Evolutionary conservation across 306 rosid genomes (phyloP).

Genomic region (Sesbania bispinosa): DNA sequence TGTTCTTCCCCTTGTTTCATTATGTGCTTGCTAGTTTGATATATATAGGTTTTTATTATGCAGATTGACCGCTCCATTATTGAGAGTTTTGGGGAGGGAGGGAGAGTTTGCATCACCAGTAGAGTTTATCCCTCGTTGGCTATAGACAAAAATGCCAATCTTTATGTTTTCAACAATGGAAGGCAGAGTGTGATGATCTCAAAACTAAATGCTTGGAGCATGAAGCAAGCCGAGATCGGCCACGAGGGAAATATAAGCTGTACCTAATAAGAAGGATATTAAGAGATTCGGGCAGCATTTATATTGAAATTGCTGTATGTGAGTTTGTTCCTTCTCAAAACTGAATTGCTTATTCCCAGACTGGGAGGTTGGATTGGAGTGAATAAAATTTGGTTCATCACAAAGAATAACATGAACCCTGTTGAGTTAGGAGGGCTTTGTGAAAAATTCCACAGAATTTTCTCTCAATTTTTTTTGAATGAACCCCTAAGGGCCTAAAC

Average conservation of each 20-base stretch:
- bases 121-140: slow-evolving; percentile 71
- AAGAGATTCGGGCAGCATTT: neutral
- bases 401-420: no score
- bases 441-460: no score
- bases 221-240: slow-evolving; percentile 47
- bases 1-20: neutral
- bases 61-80: slow-evolving; percentile 75
- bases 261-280: slow-evolving; percentile 10
- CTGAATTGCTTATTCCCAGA: no score
- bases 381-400: no score
- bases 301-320: neutral
- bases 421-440: no score
- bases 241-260: slow-evolving; percentile 11
- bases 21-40: neutral
- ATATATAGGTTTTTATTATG: neutral
- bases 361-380: no score
- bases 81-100: slow-evolving; percentile 73
- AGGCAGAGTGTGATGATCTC: slow-evolving; percentile 34
- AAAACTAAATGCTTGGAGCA: slow-evolving; percentile 59
- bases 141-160: slow-evolving; percentile 43
- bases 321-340: no score
- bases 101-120: slow-evolving; percentile 54
- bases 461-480: no score
- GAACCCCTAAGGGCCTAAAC: no score
- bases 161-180: slow-evolving; percentile 63